phyloP scores from a whole-genome alignment of 352 stramenopile species.

The Pythium myriotylum region DNA sequence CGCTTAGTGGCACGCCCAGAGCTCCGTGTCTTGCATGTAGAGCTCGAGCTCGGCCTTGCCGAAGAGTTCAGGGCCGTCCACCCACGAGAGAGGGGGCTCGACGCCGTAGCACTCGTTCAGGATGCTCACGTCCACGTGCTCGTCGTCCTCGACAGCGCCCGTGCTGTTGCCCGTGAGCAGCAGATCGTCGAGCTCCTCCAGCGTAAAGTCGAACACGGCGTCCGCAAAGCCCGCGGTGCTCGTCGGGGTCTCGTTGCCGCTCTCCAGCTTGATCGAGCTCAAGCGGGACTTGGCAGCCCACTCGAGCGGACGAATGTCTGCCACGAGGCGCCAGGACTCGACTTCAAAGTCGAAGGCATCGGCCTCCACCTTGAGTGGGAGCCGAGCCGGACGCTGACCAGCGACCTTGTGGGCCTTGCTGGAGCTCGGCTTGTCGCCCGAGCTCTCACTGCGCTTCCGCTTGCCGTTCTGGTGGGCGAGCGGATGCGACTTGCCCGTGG shows the following conservation, averaged over 20 bases:
- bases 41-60: conserved; percentile 31
- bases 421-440: conserved; percentile 11
- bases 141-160: not conserved
- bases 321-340: conserved; percentile 29
- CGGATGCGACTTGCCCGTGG: not conserved
- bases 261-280: conserved; percentile 22
- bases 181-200: conserved; percentile 34
- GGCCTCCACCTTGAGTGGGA: conserved; percentile 19
- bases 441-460: conserved; percentile 26
- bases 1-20: conserved; percentile 22
- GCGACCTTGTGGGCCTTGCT: conserved; percentile 19
- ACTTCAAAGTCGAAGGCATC: conserved; percentile 32
- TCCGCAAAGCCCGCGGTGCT: conserved; percentile 22
- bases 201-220: conserved; percentile 30
- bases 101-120: conserved; percentile 25
- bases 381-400: not conserved
- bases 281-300: conserved; percentile 27
- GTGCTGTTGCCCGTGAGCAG: conserved; percentile 16
- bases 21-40: conserved; percentile 33
- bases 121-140: conserved; percentile 7
- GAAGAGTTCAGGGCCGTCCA: conserved; percentile 21
- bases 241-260: conserved; percentile 31
- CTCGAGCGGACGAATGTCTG: conserved; percentile 24
- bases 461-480: conserved; percentile 16
- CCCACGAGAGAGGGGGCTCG: conserved; percentile 17